phyloP scores from a whole-genome alignment of 1,139 yeast species.

The Sugiyamaella pinicola region DNA sequence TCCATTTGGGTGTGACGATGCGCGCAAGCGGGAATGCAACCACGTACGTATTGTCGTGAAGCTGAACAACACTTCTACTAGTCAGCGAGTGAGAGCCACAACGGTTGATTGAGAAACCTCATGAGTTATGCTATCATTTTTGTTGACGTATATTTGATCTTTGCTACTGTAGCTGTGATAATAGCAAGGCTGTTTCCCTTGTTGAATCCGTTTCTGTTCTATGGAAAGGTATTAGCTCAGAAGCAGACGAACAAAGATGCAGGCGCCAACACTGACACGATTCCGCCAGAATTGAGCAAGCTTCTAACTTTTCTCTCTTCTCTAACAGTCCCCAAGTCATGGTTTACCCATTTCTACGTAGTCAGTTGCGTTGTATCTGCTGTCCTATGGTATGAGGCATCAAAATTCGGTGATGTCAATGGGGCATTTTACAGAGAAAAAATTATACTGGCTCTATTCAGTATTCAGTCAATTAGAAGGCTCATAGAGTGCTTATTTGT shows the following conservation, averaged over 20 bases:
- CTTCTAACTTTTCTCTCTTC: background rate
- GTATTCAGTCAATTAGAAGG: constrained; percentile 67
- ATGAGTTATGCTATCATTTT: background rate
- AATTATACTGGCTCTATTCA: constrained; percentile 32
- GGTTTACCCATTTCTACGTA: constrained; percentile 51
- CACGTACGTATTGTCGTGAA: background rate
- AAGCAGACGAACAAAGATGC: background rate
- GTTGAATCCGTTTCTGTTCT: constrained; percentile 29
- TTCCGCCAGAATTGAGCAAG: background rate
- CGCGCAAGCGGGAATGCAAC: background rate
- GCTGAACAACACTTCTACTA: background rate
- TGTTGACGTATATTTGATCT: background rate
- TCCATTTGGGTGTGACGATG: background rate
- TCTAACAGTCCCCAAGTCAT: constrained; percentile 50
- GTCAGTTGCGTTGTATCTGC: constrained; percentile 30
- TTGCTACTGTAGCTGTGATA: constrained; percentile 30
- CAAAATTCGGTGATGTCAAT: constrained; percentile 21
- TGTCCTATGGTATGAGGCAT: constrained; percentile 8
- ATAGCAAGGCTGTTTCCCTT: constrained; percentile 35
- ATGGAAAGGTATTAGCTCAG: constrained; percentile 35
- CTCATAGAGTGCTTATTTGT: constrained; percentile 59
- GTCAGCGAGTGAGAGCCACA: background rate
- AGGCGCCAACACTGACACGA: background rate
- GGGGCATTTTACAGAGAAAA: no score
- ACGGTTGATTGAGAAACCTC: background rate